phyloP scores from a whole-genome alignment of 345 rosid genomes.

The Ceriops decandra region DNA sequence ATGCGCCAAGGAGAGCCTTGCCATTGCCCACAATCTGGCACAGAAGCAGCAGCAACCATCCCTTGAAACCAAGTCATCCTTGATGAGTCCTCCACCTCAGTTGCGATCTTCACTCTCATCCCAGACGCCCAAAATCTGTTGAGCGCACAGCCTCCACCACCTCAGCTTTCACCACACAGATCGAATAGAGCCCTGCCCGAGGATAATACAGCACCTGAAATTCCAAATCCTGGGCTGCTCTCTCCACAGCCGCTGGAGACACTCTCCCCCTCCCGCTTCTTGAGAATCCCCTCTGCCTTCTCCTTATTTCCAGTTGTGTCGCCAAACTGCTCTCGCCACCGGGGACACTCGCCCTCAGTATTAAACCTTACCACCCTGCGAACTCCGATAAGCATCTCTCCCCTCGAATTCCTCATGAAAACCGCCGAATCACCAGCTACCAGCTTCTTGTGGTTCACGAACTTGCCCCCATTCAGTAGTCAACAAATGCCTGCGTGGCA shows the following conservation, averaged over 20 bases:
- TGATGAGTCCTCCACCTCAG: conserved; percentile 79
- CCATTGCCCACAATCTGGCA: conserved; percentile 52
- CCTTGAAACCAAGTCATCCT: conserved; percentile 79
- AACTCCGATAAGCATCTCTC: conserved; percentile 65
- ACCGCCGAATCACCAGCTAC: conserved; percentile 89
- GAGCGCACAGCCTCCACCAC: conserved; percentile 61
- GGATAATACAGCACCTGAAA: conserved; percentile 87
- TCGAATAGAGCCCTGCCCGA: conserved; percentile 54
- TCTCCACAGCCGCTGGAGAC: conserved; percentile 42
- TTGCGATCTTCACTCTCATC: conserved; percentile 71
- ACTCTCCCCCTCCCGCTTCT: conserved; percentile 46
- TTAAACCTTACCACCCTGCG: conserved; percentile 43
- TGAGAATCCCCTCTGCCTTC: conserved; percentile 21
- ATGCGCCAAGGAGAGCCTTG: conserved; percentile 83
- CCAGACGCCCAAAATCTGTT: conserved; percentile 50
- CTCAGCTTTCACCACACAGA: conserved; percentile 76
- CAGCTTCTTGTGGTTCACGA: conserved; percentile 77
- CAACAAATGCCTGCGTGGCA: conserved; percentile 80
- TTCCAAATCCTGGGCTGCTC: conserved; percentile 49
- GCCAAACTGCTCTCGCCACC: conserved; percentile 48
- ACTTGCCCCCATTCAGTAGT: conserved; percentile 98
- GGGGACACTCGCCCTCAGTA: conserved; percentile 28
- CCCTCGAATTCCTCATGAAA: conserved; percentile 58
- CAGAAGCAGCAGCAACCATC: conserved; percentile 37
- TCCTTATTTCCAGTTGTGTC: conserved; percentile 14